These are phyloP conservation scores for Puccinia horiana DNA, from an alignment of 1,284 basidiomycete genomes.

Conservation along the genomic window DNA sequence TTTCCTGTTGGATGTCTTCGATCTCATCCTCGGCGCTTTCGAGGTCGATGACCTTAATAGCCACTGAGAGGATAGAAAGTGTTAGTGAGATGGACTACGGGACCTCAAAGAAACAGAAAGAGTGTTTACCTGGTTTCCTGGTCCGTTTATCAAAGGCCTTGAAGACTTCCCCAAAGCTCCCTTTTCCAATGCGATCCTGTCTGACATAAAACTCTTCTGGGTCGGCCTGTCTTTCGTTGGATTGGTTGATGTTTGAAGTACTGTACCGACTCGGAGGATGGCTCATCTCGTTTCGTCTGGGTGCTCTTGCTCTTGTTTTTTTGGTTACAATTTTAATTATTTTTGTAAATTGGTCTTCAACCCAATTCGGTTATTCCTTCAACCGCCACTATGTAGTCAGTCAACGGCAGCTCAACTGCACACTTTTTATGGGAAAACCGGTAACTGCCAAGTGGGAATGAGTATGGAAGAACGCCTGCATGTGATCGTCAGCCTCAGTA, in stretches of 20 bases:
- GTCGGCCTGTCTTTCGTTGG: slow-evolving; percentile 62
- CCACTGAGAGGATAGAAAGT: slow-evolving; percentile 51
- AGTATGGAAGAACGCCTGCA: too few species aligned
- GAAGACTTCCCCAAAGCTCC: slow-evolving; percentile 96
- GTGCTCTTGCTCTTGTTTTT: not conserved
- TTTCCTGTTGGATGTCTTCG: slow-evolving; percentile 98
- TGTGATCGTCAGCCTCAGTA: slow-evolving; percentile 39
- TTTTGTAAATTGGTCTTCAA: not conserved
- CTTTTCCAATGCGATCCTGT: slow-evolving; percentile 94
- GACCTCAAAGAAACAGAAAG: not conserved
- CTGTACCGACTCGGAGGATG: not conserved
- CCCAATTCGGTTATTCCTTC: too few species aligned
- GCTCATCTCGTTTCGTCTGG: not conserved
- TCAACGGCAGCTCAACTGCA: not conserved
- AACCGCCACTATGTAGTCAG: too few species aligned
- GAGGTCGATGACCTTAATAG: slow-evolving; percentile 96
- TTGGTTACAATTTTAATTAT: not conserved
- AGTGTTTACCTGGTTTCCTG: slow-evolving; percentile 72
- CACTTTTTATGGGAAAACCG: not conserved
- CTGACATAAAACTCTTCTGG: slow-evolving; percentile 93
- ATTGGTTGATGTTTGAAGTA: not conserved
- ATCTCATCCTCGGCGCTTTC: slow-evolving; percentile 99
- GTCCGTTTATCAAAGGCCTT: slow-evolving; percentile 92
- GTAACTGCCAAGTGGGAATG: not conserved
- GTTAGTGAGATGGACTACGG: not conserved